Percentiles rank a stretch among this genome's conserved stretches.
Conservation (phyloP, 192 early-diverging fungal species). For the Coemansia aciculifera region DNA sequence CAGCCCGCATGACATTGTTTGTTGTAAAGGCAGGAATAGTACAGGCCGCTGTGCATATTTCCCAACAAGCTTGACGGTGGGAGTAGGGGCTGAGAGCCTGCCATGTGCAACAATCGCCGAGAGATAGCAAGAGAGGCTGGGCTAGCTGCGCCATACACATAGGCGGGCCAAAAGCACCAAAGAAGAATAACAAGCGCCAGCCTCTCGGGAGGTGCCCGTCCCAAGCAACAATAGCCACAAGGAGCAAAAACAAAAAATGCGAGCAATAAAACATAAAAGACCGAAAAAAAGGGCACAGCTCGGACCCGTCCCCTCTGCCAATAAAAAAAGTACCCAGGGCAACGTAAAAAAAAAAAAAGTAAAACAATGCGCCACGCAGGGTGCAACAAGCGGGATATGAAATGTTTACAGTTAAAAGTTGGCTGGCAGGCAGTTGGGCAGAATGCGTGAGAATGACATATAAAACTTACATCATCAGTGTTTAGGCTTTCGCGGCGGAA, state of each 20-base stretch:
- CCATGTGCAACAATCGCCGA: background rate
- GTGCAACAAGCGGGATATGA: constrained; percentile 6
- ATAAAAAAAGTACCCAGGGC: background rate
- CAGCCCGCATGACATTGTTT: constrained; percentile 5
- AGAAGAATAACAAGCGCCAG: background rate
- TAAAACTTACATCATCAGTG: constrained; percentile 42
- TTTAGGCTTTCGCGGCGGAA: constrained; percentile 28
- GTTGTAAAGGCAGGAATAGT: constrained; percentile 3
- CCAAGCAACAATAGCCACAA: background rate
- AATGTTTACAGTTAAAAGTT: constrained; percentile 11
- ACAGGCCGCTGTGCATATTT: background rate
- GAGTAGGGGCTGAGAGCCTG: background rate
- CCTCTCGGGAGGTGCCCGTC: background rate
- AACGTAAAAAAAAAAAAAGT: background rate
- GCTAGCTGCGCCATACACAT: background rate
- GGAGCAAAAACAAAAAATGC: background rate
- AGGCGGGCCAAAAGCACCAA: background rate
- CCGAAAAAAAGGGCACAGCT: background rate
- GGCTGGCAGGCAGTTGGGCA: background rate
- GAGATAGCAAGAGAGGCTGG: background rate
- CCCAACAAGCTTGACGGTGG: background rate
- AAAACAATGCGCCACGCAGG: constrained; percentile 12
- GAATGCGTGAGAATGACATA: background rate
- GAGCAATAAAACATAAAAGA: background rate
- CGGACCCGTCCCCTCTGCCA: background rate